Evolutionary conservation across 1,284 basidiomycete genomes (phyloP), one percentile per base, ranked within the genome.

Genomic region (Malassezia brasiliensis): DNA sequence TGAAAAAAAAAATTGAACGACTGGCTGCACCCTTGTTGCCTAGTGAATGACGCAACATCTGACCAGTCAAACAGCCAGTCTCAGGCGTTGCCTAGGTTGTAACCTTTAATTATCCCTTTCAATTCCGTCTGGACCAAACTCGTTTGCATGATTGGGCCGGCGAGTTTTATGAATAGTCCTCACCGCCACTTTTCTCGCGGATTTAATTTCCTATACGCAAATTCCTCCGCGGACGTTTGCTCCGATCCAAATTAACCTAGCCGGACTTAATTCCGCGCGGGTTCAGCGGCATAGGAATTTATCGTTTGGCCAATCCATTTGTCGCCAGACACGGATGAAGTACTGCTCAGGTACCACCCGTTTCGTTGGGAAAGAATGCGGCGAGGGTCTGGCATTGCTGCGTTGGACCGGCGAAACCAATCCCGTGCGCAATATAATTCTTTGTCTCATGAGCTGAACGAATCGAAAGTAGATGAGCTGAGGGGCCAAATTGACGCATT

Each of bases 401-500:
- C 76, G 11, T 73, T 81, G 3, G 76, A 77, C 37, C 76, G 79
- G 20, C 75, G 76, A 30, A 66, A 76, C 1, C 66, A 71, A 36
- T 75, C 77, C 8, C 62, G 70, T 2, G 64, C 72, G 7, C 77
- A 86, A 41, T 98, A 87, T 75, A 82, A 83, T 0, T 79, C 83
- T 35, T 83, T 98, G 52, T 91, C 88, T 0, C 81, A 81, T 20
- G 82, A 85, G 54, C 80, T 98, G 52, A 87, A 87, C 14, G 79
- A 82, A 49, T 77, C 82, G 0, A 89, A 94, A 67, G 79, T 94
- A 51, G 79, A 84, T 47, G 79, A 85, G 55, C 83, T 98, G 47
- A 83, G 88, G 56, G 78, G 82, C 0, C 89, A 94, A 68, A 83
- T 98, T 57, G 80, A 66, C 46, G 83, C 86, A 44, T 98, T 98